These are phyloP conservation scores for Candida tetrigidarum DNA, from an alignment of 1,139 yeast genomes.

Conservation along the genomic window DNA sequence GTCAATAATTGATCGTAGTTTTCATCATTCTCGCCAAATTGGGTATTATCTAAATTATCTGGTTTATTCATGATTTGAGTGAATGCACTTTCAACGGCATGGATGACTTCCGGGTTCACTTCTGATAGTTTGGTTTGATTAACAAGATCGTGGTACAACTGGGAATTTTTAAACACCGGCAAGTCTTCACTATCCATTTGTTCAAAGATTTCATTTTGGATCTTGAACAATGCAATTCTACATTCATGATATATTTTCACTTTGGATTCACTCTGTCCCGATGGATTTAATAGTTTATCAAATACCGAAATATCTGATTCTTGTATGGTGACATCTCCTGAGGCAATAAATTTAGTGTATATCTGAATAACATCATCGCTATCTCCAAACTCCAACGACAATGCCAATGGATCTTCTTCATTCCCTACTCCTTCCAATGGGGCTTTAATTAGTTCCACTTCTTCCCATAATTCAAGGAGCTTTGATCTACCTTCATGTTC, in stretches of 20 bases:
- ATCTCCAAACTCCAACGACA: constrained; percentile 44
- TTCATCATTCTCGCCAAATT: constrained; percentile 6
- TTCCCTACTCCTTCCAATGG: constrained; percentile 63
- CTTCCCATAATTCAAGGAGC: constrained; percentile 64
- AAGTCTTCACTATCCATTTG: constrained; percentile 55
- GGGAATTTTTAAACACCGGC: constrained; percentile 54
- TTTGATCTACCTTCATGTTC: constrained; percentile 46
- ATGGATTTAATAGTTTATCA: constrained; percentile 16
- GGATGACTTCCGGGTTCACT: constrained; percentile 50
- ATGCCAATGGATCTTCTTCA: constrained; percentile 25
- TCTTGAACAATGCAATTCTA: constrained; percentile 55
- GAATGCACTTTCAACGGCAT: constrained; percentile 75
- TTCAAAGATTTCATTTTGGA: constrained; percentile 57
- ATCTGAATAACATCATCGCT: constrained; percentile 53
- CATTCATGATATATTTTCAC: constrained; percentile 46
- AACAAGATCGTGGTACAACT: constrained; percentile 11
- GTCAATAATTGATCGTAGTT: constrained; percentile 6
- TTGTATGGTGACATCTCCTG: constrained; percentile 23
- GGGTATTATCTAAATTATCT: constrained; percentile 11
- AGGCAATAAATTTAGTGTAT: constrained; percentile 44
- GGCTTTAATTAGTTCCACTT: constrained; percentile 68
- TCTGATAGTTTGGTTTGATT: constrained; percentile 15
- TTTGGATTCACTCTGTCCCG: constrained; percentile 5
- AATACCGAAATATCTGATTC: constrained; percentile 25
- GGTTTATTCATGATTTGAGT: constrained; percentile 55